Evolutionary conservation across 2,329 filamentous ascomycete species (phyloP).

Genomic region (Sporothrix euskadiensis): DNA sequence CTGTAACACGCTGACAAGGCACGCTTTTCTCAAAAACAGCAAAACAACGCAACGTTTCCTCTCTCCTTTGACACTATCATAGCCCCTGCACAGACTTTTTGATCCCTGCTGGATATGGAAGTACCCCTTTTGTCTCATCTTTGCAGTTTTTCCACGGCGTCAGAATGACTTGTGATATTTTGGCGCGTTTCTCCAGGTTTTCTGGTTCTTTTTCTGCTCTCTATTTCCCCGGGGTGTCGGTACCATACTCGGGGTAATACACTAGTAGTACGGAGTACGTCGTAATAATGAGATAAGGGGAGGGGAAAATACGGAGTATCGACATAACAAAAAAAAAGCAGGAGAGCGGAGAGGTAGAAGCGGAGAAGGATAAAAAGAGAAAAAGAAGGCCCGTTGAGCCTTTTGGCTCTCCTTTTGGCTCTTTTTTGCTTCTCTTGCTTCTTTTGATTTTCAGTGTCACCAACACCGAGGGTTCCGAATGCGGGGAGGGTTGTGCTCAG

Average conservation of each 20-base stretch:
- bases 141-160: background rate
- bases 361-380: background rate
- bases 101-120: conserved; percentile 1
- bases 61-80: background rate
- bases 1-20: background rate
- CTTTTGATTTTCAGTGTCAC: background rate
- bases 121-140: background rate
- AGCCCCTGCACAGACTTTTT: background rate
- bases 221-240: background rate
- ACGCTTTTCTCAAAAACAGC: background rate
- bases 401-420: background rate
- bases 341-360: background rate
- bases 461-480: conserved; percentile 6
- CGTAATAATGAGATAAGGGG: background rate
- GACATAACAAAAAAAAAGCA: conserved; percentile 6
- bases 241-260: background rate
- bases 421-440: background rate
- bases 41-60: conserved; percentile 17
- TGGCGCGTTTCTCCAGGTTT: background rate
- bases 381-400: conserved; percentile 7
- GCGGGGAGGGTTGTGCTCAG: background rate
- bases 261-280: background rate
- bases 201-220: background rate
- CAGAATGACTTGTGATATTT: background rate
- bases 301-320: background rate